Base-by-base conservation (phyloP, 2,329 filamentous ascomycete genomes). In the Stagonosporopsis cucurbitacearum region DNA sequence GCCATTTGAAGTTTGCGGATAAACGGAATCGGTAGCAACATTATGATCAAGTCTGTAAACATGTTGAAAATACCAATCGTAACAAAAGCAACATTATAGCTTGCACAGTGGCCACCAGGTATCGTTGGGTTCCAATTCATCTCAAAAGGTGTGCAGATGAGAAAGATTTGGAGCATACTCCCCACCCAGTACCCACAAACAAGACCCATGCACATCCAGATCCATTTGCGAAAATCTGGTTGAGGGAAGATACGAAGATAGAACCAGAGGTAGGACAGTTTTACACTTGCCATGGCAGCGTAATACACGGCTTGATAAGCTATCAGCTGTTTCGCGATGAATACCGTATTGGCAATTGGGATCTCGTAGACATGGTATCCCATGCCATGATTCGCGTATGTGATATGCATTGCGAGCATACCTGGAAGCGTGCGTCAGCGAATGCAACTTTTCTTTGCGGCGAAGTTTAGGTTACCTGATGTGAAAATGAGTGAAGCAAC, bases 71-170 rank as follows among this genome's bases (percentile, higher is more conserved):
- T 43, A 25, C 48, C 49, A 25, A 50, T 47, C 19, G 49, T 50
- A 8, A 40, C 47, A 35, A 50, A 59, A 12, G 49, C 53, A 20
- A 54, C 33, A 33, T 52, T 52, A 43, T 69, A 63, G 62, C 72
- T 68, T 22, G 71, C 71, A 50, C 70, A 78, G 6, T 63, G 57
- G 13, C 76, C 70, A 19, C 65, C 70, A 11, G 63, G 65, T 36
- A 72, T 70, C 15, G 60, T 54, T 26, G 59, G 69, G 50, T 77
- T 60, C 75, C 76, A 78, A 42, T 69, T 74, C 44, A 69, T 71
- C 8, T 69, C 65, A 26, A 78, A 64, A 2, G 76, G 77, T n/a
- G 52, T 65, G 58, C 76, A 79, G 44, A 77, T 73, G 33, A 77
- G 63, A 54, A 69, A 62, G 8, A 69, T 65, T 25, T 54, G 39